Evolutionary conservation across 2,329 filamentous ascomycete species (phyloP).

Genomic region (Fusarium guadeloupense): DNA sequence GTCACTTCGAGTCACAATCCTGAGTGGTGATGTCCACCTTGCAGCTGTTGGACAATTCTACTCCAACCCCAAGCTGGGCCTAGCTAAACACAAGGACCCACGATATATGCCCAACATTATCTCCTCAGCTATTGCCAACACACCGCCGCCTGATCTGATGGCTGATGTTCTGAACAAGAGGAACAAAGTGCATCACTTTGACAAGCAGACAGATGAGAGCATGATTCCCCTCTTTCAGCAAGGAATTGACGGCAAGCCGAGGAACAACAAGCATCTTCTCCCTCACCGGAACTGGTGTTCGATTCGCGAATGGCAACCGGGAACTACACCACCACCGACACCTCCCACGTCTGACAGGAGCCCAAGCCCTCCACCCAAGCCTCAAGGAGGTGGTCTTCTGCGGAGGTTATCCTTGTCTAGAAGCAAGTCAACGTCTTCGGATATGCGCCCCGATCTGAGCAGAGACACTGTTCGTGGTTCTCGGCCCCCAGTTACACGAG

Average conservation of each 20-base stretch:
- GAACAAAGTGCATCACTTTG: constrained; percentile 81
- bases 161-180: constrained; percentile 93
- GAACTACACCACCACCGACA: constrained; percentile 75
- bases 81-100: constrained; percentile 90
- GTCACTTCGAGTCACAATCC: constrained; percentile 88
- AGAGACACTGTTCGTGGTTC: constrained; percentile 53
- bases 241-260: constrained; percentile 86
- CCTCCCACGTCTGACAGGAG: constrained; percentile 63
- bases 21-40: constrained; percentile 94
- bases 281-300: constrained; percentile 96
- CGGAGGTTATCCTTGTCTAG: constrained; percentile 56
- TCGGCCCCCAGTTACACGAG: constrained; percentile 58
- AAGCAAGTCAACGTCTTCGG: constrained; percentile 49
- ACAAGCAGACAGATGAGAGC: constrained; percentile 85
- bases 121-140: constrained; percentile 93
- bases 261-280: constrained; percentile 90
- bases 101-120: constrained; percentile 97
- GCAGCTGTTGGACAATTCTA: constrained; percentile 95
- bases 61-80: constrained; percentile 80
- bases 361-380: constrained; percentile 50
- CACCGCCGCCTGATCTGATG: constrained; percentile 85
- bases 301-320: constrained; percentile 84
- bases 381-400: constrained; percentile 52
- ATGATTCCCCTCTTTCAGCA: constrained; percentile 94
- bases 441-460: constrained; percentile 50